Conservation (phyloP, 371 early-diverging fungal genomes). For the Smittium mucronatum region DNA sequence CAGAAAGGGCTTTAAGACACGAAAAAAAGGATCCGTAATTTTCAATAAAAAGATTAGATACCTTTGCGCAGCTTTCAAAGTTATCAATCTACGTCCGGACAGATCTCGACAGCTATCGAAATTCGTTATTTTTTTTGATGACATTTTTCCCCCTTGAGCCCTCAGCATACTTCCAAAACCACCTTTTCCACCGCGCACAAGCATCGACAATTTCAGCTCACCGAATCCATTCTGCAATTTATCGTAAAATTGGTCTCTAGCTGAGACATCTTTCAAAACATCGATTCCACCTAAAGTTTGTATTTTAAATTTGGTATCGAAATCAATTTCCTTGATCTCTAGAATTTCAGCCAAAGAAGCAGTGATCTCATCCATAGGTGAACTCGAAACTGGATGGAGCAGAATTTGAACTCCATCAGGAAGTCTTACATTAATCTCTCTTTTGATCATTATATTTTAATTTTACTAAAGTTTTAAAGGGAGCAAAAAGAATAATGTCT, state of each 20-base stretch:
- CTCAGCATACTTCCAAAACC: conserved; percentile 92
- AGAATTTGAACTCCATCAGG: neutral
- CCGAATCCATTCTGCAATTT: neutral
- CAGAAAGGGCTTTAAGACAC: neutral
- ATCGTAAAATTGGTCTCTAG: neutral
- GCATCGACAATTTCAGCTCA: neutral
- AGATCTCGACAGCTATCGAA: conserved; percentile 89
- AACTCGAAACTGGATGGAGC: neutral
- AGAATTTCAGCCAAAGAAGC: neutral
- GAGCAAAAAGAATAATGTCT: no score
- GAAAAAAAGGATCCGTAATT: neutral
- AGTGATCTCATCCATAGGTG: no score
- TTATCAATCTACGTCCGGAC: conserved; percentile 74
- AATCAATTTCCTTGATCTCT: neutral
- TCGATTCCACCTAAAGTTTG: neutral
- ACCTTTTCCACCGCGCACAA: conserved; percentile 73
- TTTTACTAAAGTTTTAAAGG: no score
- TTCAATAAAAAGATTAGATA: no score
- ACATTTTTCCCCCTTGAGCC: conserved; percentile 87
- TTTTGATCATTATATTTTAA: no score
- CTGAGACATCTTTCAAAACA: neutral
- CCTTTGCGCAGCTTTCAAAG: conserved; percentile 77
- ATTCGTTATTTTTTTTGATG: conserved; percentile 78
- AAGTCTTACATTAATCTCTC: neutral
- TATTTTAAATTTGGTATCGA: neutral